These are phyloP conservation scores for Solanum chmielewskii DNA, from an alignment of 257 asterid genomes.

Conservation along the genomic window DNA sequence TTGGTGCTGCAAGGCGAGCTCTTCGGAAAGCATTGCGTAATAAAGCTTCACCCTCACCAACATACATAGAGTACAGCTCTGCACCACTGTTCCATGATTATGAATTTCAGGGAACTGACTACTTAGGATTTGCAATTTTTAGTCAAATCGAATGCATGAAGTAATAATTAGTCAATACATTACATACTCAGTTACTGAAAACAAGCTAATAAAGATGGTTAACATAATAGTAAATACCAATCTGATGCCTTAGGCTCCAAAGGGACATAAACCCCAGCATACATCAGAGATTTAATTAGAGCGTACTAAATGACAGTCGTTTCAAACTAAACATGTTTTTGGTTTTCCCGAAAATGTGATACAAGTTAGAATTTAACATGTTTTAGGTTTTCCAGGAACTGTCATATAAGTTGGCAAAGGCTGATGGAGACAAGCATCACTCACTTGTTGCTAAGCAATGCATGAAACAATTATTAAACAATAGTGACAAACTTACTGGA, in stretches of 20 bases:
- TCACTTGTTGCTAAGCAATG: neutral
- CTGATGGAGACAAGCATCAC: neutral
- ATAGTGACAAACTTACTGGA: neutral
- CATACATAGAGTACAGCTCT: constrained; percentile 84
- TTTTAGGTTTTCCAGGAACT: neutral
- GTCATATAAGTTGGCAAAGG: neutral
- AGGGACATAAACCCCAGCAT: neutral
- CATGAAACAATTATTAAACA: neutral
- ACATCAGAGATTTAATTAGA: neutral
- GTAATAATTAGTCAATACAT: neutral
- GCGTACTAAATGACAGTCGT: neutral
- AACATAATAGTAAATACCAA: neutral
- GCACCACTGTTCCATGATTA: constrained; percentile 59
- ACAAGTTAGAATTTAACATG: neutral
- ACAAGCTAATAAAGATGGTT: neutral
- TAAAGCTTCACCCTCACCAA: constrained; percentile 97
- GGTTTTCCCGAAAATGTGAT: neutral
- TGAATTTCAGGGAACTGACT: neutral
- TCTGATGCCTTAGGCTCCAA: neutral
- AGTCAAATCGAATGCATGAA: neutral
- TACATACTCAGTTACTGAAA: neutral
- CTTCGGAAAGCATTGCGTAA: constrained; percentile 75
- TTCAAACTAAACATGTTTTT: neutral
- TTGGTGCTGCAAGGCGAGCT: constrained; percentile 96
- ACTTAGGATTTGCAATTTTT: neutral